Base-by-base conservation (phyloP, 2,329 filamentous ascomycete genomes). In the Hypoxylon sp. region DNA sequence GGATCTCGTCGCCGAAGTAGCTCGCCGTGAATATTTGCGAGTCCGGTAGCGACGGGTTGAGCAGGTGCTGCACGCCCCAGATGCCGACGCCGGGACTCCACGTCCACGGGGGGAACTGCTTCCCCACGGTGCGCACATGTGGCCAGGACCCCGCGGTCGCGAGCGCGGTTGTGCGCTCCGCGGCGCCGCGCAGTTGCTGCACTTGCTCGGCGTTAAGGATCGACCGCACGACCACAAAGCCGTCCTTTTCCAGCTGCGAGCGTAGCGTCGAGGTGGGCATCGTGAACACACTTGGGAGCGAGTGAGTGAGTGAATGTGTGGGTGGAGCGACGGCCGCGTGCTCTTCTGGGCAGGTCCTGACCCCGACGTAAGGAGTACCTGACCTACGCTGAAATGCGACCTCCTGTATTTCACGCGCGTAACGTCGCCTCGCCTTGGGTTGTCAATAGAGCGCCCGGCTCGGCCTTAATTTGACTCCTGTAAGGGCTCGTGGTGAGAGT, bases 51-150 rank as follows among this genome's bases (percentile, higher is more conserved):
- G 85, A 82, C 0, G 93, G 93, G 79, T 94, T 91, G 75, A 97
- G 84, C 4, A 97, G 86, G 79, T 94, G 92, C 83, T 97, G 93
- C 2, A 97, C 91, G 70, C 93, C 93, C 94, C 93, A 97, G 79
- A 97, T 97, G 19, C 93, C 93, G 56, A 85, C 83, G 0, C 83
- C 79, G 0, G 81, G 82, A 0, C 83, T 78, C 1, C 82, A 80
- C 0, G 84, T 82, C 93, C 93, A 97, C 0, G 94, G 94, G 0
- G 93, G 94, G 81, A 97, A 97, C 80, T 97, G 93, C 80, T 97
- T 97, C 59, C 92, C 92, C 2, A 96, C 87, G 0, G 92, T 95
- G 71, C 93, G 91, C 75, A 97, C 89, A 80, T 92, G 87, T 2
- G 92, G 92, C 93, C 93, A 97, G 69, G 85, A 76, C 39, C 93